These are phyloP conservation scores for Solanum okadae DNA, from an alignment of 257 asterid genomes.

Conservation along the genomic window DNA sequence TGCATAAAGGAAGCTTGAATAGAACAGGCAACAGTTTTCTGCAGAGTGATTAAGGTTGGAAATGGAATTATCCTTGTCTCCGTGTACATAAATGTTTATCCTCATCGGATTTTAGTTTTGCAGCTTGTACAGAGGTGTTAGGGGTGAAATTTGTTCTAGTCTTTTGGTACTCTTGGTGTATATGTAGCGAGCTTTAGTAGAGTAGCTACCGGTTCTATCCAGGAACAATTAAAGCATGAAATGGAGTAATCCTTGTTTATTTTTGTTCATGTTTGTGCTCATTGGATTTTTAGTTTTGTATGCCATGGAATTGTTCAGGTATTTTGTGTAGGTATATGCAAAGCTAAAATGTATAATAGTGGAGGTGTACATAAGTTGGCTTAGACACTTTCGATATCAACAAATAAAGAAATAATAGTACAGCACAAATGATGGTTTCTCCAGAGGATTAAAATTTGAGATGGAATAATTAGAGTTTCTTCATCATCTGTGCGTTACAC, in stretches of 20 bases:
- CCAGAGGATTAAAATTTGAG: not conserved
- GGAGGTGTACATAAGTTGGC: not conserved
- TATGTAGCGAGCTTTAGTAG: not conserved
- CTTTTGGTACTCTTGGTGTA: not conserved
- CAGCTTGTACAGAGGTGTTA: not conserved
- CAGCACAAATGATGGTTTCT: not conserved
- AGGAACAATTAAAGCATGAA: not conserved
- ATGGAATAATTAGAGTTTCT: not conserved
- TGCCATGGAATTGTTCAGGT: not conserved
- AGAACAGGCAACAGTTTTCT: not conserved
- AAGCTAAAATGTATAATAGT: not conserved
- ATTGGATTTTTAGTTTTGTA: not conserved
- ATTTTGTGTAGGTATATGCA: not conserved
- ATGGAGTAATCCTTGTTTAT: not conserved
- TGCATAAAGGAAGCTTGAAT: not conserved
- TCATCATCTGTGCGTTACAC: not conserved
- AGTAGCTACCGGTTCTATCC: not conserved
- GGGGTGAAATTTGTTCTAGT: not conserved
- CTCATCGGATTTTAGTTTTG: not conserved
- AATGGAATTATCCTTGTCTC: not conserved
- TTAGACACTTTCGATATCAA: not conserved
- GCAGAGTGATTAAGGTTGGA: not conserved
- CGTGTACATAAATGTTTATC: not conserved
- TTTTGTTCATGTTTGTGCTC: not conserved
- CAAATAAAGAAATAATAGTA: not conserved